Evolutionary conservation across 345 rosid genomes (phyloP), one percentile per base, ranked within the genome.

Genomic region (Sonneratia caseolaris): DNA sequence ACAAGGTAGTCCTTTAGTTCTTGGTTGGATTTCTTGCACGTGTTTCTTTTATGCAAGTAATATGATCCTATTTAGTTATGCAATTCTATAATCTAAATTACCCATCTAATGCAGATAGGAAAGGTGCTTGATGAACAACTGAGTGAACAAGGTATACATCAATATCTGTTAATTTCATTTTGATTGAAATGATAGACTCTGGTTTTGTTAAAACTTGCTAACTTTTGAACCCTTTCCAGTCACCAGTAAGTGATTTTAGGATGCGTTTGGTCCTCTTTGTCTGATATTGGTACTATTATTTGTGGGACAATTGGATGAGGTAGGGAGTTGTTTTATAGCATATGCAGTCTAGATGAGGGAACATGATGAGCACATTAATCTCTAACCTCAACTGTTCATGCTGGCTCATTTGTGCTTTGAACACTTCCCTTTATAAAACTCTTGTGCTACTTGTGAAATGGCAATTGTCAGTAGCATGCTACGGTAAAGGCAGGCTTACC

Each of bases 121-220:
- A 86, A 77, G 72, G 92, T 82, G 83, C 88, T 96, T 74, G 98
- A 96, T 80, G 87, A 89, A 48, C 75, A 75, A 36, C 86, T 96
- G 71, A 69, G 76, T 19, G 87, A 86, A 74, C 96, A 89, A 83
- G 99, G 99, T 95, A 86, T 71, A 83, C 66, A 73, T 72, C 65
- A 64, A 24, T 36, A 7, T 62, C 27, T n/a, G 32, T 64, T 66
- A 3, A 64, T 51, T 21, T 5, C 27, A n/a, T 53, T 24, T 57
- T 36, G 43, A 38, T 7, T 55, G n/a, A 5, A 42, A 66, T 8
- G 57, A 27, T 45, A 22, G 47, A 32, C 47, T 56, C 16, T 48
- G 53, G 53, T 14, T 48, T 3, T 48, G 18, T 48, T 14, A 48
- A 48, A 48, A 3, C 4, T 11, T 14, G 16, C 43, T 48, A 14